Base-by-base conservation (phyloP, 1,284 basidiomycete species). In the Ceratobasidium sp. region DNA sequence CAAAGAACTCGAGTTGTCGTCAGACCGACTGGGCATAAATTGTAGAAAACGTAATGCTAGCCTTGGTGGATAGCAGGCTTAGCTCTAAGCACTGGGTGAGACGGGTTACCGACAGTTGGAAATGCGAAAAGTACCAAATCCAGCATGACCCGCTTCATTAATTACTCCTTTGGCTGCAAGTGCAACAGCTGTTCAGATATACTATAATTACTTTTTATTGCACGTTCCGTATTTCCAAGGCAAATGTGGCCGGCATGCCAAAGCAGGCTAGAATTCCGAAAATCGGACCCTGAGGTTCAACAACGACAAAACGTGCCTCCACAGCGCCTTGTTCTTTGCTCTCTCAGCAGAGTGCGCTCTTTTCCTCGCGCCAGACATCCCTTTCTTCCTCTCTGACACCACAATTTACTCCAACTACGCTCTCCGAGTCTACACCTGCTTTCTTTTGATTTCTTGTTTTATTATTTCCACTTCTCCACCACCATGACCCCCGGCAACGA, bases 281-380 rank as follows among this genome's bases (percentile, higher is more conserved):
- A 57, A 40, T 37, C 22, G 69, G 56, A 65, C 69, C 69, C 69
- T 71, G 69, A 71, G 69, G 9, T 37, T 71, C 69, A 71, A 71
- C 69, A 71, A 71, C 69, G 37, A 71, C 69, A 71, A 71, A 71
- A 71, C 69, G 69, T 71, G 69, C 54, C 69, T 71, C 40, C 65
- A 25, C 43, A 32, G 56, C 64, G 46, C 25, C 46, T 49, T 52
- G 44, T 67, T 49, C 64, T 61, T 37, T 61, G 59, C 59, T 61
- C 59, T 43, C 37, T 6, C 37, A 61, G 34, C 65, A 46, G 65
- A 67, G 65, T 44, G 65, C 65, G 65, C 65, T 49, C 65, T 52
- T 25, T 69, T 69, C 59, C 69, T 40, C 32, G 54, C 76, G 62
- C 9, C 76, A 49, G 15, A 37, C 56, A 19, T 43, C 66, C 59